Evolutionary conservation across 495 filamentous ascomycete genomes (phyloP).

Genomic region (Haplographium delicatum): DNA sequence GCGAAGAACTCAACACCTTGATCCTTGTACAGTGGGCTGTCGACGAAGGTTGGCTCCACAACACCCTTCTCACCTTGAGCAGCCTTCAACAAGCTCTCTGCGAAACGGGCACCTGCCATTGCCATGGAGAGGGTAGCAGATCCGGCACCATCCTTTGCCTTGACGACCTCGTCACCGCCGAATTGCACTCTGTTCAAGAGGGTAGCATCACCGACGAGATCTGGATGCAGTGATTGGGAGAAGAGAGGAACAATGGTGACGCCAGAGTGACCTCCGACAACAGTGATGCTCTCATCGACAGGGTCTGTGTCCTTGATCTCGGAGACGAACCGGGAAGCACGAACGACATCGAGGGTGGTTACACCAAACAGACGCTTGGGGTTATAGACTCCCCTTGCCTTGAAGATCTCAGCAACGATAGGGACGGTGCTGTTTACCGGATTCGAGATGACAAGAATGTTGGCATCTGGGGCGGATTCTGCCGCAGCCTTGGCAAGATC

Average conservation of each 20-base stretch:
- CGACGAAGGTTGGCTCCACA: conserved; percentile 93
- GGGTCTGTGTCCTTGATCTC: conserved; percentile 89
- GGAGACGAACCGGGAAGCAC: conserved; percentile 93
- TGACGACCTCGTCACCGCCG: conserved; percentile 98
- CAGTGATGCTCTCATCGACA: conserved; percentile 85
- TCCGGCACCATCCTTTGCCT: conserved; percentile 97
- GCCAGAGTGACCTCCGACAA: conserved; percentile 95
- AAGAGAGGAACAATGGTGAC: conserved; percentile 97
- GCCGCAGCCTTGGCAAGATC: conserved; percentile 96
- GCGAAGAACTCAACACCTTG: conserved; percentile 95
- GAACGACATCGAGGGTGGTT: conserved; percentile 97
- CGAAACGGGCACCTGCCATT: conserved; percentile 96
- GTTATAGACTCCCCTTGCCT: conserved; percentile 90
- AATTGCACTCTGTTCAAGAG: conserved; percentile 97
- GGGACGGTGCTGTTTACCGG: conserved; percentile 99
- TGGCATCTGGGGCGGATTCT: conserved; percentile 83
- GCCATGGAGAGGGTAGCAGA: conserved; percentile 99
- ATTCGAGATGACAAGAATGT: conserved; percentile 96
- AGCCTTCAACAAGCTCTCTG: conserved; percentile 89
- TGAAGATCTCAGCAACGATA: conserved; percentile 95
- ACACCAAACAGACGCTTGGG: conserved; percentile 98
- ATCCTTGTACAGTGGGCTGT: conserved; percentile 96
- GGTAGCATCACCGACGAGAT: conserved; percentile 66
- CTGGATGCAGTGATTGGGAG: conserved; percentile 84
- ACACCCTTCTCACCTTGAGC: conserved; percentile 92